These are phyloP conservation scores for Filobasidium floriforme DNA, from an alignment of 768 basidiomycete species.

Conservation along the genomic window DNA sequence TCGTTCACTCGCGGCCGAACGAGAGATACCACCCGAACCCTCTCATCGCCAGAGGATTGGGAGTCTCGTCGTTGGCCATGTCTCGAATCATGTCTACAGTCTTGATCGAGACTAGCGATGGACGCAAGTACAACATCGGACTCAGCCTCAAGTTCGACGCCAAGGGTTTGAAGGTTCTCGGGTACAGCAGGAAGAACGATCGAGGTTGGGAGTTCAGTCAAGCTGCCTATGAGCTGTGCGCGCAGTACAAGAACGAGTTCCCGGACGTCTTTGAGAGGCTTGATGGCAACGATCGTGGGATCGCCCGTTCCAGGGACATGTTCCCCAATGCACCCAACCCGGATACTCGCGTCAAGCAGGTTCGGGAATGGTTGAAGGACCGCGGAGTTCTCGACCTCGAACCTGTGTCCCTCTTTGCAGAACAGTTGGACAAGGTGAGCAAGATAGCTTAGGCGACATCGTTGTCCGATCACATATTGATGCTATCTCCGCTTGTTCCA, in stretches of 20 bases:
- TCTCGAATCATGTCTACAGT: constrained; percentile 89
- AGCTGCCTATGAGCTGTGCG: constrained; percentile 69
- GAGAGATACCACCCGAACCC: constrained; percentile 70
- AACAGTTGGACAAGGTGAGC: constrained; percentile 76
- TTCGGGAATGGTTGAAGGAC: constrained; percentile 74
- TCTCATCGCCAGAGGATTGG: constrained; percentile 64
- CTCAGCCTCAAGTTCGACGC: constrained; percentile 93
- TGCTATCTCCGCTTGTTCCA: constrained; percentile 37
- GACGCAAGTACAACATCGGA: constrained; percentile 78
- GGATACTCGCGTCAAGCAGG: constrained; percentile 64
- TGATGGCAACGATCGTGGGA: constrained; percentile 67
- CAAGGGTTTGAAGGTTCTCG: constrained; percentile 84
- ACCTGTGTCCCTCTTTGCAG: constrained; percentile 81
- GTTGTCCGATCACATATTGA: background rate
- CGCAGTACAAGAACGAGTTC: constrained; percentile 73
- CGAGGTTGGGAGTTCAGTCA: constrained; percentile 89
- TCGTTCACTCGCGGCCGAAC: constrained; percentile 53
- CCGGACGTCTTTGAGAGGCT: constrained; percentile 74
- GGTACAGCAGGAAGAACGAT: constrained; percentile 78
- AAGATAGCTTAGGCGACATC: background rate
- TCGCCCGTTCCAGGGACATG: constrained; percentile 46
- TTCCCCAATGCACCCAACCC: constrained; percentile 56
- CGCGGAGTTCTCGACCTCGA: constrained; percentile 86
- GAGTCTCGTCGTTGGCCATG: constrained; percentile 68
- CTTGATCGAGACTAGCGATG: constrained; percentile 71